phyloP scores from a whole-genome alignment of 164 flowering plant species.

The grape (Vitis vinifera) region DNA sequence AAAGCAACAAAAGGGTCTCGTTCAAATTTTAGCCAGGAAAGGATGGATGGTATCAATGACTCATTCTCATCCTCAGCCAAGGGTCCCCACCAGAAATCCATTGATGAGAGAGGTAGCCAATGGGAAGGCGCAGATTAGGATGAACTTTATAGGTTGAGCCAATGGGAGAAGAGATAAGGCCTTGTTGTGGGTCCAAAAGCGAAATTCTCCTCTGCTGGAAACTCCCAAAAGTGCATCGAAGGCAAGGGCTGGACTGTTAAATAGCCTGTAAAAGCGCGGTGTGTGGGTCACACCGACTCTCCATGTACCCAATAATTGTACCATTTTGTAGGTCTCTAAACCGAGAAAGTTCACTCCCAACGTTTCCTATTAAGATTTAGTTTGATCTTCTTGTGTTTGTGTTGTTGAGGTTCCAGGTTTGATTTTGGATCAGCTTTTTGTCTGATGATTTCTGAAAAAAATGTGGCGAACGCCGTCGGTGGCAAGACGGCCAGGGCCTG shows the following conservation, averaged over 20 bases:
- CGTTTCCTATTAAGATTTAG: slow-evolving; percentile 2
- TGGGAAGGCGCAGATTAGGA: slow-evolving; percentile 34
- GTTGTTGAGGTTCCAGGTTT: not conserved
- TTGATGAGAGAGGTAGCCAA: slow-evolving; percentile 36
- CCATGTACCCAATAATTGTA: slow-evolving; percentile 9
- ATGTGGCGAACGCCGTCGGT: slow-evolving; percentile 60
- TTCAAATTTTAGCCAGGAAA: slow-evolving; percentile 8
- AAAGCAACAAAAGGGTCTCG: slow-evolving; percentile 13
- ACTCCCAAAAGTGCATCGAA: slow-evolving; percentile 30
- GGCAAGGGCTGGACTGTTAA: not conserved
- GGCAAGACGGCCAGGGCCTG: slow-evolving; percentile 83
- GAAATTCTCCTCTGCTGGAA: slow-evolving; percentile 14
- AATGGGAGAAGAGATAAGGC: slow-evolving; percentile 69
- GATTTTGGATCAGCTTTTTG: not conserved
- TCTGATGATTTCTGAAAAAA: slow-evolving; percentile 36
- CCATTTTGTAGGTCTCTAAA: slow-evolving; percentile 6
- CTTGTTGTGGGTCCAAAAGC: slow-evolving; percentile 44
- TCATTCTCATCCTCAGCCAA: slow-evolving; percentile 12
- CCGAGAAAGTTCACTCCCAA: not conserved
- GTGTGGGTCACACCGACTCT: slow-evolving; percentile 25
- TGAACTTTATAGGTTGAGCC: slow-evolving; percentile 38
- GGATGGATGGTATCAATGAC: slow-evolving; percentile 8
- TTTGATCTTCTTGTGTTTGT: not conserved
- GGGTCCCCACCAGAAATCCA: slow-evolving; percentile 50
- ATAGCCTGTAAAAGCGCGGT: slow-evolving; percentile 26